Evolutionary conservation across 2,329 filamentous ascomycete genomes (phyloP).

Genomic region (Corynespora cassiicola): DNA sequence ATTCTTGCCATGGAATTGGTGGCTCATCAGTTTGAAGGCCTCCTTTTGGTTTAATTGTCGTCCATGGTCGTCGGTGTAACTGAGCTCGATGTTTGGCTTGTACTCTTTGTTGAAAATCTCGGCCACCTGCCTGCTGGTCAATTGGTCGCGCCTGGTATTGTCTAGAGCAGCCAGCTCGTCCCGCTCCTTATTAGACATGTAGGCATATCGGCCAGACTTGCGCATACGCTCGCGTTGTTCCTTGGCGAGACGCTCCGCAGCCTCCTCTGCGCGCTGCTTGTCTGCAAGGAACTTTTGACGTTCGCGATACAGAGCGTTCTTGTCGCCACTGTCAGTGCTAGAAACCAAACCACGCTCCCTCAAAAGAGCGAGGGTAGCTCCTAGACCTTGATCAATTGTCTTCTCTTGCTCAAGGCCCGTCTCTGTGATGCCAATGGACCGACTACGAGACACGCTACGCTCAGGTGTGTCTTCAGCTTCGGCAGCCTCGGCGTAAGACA

Average conservation of each 20-base stretch:
- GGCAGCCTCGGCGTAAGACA: conserved; percentile 59
- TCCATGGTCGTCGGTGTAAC: conserved; percentile 89
- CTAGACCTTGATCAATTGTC: conserved; percentile 78
- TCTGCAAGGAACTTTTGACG: conserved; percentile 81
- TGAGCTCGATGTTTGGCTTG: conserved; percentile 87
- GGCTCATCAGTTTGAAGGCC: conserved; percentile 95
- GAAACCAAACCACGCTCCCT: conserved; percentile 84
- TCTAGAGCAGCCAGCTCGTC: conserved; percentile 89
- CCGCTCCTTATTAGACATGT: conserved; percentile 88
- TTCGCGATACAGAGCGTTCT: conserved; percentile 72
- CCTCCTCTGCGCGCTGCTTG: conserved; percentile 76
- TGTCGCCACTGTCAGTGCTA: conserved; percentile 65
- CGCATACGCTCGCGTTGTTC: conserved; percentile 89
- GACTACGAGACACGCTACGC: conserved; percentile 36
- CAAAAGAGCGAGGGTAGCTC: conserved; percentile 80
- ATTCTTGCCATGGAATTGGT: conserved; percentile 98
- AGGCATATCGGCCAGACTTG: conserved; percentile 77
- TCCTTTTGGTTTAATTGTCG: conserved; percentile 89
- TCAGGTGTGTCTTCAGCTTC: conserved; percentile 55
- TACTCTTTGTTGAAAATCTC: conserved; percentile 88
- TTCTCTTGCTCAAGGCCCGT: conserved; percentile 87
- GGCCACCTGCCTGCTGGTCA: conserved; percentile 80
- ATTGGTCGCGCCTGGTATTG: conserved; percentile 86
- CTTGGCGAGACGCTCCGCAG: conserved; percentile 80
- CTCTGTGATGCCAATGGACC: conserved; percentile 62